These are phyloP conservation scores for Bonnemaisonia californica DNA, from an alignment of 31 red algal species.

Conservation along the genomic window DNA sequence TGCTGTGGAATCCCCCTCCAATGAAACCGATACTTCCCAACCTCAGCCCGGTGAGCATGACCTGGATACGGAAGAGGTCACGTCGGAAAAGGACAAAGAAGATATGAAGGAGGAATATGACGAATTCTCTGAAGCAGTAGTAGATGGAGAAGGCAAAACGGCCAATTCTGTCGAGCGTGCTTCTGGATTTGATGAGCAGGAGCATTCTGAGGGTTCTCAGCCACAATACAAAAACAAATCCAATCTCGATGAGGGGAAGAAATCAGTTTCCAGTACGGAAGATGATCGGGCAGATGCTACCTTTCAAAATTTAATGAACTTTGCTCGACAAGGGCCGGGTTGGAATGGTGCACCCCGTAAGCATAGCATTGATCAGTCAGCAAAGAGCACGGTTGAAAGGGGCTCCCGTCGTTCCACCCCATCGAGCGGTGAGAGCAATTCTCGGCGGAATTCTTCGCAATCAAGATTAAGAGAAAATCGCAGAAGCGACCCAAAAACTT, in stretches of 20 bases:
- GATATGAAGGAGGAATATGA: background rate
- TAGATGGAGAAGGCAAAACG: background rate
- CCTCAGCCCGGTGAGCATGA: too few relatives aligned
- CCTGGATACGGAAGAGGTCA: too few relatives aligned
- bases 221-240: too few relatives aligned
- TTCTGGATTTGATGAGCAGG: background rate
- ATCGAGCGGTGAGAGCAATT: background rate
- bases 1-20: background rate
- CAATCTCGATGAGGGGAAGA: background rate
- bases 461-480: background rate
- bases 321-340: constrained; percentile 13
- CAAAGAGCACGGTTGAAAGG: background rate
- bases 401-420: background rate
- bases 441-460: background rate
- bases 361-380: too few relatives aligned
- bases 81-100: too few relatives aligned
- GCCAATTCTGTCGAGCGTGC: background rate
- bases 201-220: background rate
- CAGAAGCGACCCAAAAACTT: background rate
- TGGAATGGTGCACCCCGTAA: too few relatives aligned
- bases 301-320: constrained; percentile 8
- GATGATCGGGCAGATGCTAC: background rate
- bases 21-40: too few relatives aligned
- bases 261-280: background rate
- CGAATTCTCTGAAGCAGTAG: background rate